Evolutionary conservation across 768 basidiomycete species (phyloP).

Genomic region (Hygrophorus russula): DNA sequence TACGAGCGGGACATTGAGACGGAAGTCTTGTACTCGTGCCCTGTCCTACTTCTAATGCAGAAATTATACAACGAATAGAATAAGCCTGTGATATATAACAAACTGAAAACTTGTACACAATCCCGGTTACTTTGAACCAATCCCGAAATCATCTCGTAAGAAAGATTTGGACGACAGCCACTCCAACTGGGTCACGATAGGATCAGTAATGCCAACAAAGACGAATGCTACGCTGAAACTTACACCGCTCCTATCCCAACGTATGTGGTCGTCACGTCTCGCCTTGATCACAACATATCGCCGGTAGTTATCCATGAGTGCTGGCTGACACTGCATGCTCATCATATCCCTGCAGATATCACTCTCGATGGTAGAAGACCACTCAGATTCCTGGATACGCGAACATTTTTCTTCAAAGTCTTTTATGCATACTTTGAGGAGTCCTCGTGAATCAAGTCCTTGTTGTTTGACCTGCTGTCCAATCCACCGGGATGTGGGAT

Average conservation of each 20-base stretch:
- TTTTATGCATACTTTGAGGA: conserved; percentile 31
- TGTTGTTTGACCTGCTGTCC: conserved; percentile 18
- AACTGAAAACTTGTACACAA: no score
- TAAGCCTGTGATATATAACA: no score
- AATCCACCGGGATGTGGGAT: conserved; percentile 25
- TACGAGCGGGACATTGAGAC: no score
- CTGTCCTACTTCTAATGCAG: no score
- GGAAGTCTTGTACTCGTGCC: no score
- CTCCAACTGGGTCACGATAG: conserved; percentile 37
- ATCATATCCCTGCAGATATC: conserved; percentile 39
- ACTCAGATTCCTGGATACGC: conserved; percentile 21
- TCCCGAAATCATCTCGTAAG: conserved; percentile 44
- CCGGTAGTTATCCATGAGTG: conserved; percentile 47
- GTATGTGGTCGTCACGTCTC: conserved; percentile 17
- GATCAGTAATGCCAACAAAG: not conserved
- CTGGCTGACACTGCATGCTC: conserved; percentile 51
- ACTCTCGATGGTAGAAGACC: conserved; percentile 26
- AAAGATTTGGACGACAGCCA: conserved; percentile 37
- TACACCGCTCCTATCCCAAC: conserved; percentile 33
- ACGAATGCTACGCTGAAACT: conserved; percentile 14
- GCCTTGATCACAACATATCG: conserved; percentile 52
- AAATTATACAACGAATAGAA: no score
- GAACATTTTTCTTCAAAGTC: conserved; percentile 27
- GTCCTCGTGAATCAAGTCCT: conserved; percentile 24
- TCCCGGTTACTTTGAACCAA: no score